A percentile compares a stretch with the other conserved stretches of the same genome.
Evolutionary conservation across 1,284 basidiomycete species (phyloP).

Genomic region (Microbotryomycetes sp.): DNA sequence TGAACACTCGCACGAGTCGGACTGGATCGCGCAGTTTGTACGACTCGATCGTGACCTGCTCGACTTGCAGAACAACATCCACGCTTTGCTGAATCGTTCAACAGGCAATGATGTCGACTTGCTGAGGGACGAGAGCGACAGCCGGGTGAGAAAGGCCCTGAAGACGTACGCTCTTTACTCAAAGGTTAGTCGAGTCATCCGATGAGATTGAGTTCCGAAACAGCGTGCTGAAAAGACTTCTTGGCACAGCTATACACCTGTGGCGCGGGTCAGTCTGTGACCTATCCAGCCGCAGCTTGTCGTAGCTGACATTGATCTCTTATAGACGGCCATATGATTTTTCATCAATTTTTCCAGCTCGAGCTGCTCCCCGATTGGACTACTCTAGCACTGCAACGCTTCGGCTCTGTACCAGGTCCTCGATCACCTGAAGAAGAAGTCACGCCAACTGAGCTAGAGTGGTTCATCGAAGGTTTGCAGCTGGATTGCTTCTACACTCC

Average conservation of each 20-base stretch:
- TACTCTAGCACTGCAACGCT: constrained; percentile 7
- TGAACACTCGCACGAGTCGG: constrained; percentile 5
- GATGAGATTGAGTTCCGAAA: too few relatives aligned
- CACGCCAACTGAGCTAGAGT: constrained; percentile 9
- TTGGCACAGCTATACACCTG: background rate
- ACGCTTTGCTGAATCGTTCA: background rate
- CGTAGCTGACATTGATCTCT: too few relatives aligned
- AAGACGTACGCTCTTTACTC: constrained; percentile 6
- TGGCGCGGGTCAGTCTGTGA: too few relatives aligned
- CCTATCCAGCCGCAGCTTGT: too few relatives aligned
- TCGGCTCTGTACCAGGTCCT: constrained; percentile 9
- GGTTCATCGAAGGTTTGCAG: constrained; percentile 23
- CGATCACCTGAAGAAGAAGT: background rate
- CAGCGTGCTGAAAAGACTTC: too few relatives aligned
- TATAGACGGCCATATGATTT: constrained; percentile 9
- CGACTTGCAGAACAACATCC: constrained; percentile 2
- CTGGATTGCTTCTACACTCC: constrained; percentile 21
- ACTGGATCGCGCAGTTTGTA: constrained; percentile 4
- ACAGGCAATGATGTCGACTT: background rate
- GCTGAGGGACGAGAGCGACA: constrained; percentile 1
- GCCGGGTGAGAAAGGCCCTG: constrained; percentile 11
- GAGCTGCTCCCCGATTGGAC: constrained; percentile 23
- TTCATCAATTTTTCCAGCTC: constrained; percentile 15
- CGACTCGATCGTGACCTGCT: constrained; percentile 11
- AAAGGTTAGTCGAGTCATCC: too few relatives aligned